Conservation (phyloP, 345 rosid species). For the Arabidopsis arenosa region DNA sequence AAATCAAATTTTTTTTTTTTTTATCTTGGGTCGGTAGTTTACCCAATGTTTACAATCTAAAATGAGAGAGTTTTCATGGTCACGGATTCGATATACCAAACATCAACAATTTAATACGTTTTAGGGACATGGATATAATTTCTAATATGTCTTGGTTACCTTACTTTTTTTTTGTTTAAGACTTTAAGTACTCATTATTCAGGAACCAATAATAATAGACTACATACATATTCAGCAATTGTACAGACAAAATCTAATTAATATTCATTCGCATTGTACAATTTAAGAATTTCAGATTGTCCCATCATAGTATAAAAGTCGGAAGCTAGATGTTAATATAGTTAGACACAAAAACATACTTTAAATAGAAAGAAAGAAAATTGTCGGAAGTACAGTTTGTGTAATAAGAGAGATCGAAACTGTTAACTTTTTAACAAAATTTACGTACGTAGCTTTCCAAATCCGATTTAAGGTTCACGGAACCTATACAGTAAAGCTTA, state of each 20-base stretch:
- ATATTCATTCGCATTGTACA: conserved; percentile 10
- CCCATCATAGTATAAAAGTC: conserved; percentile 35
- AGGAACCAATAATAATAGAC: conserved; percentile 8
- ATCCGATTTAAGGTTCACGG: conserved; percentile 39
- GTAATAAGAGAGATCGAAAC: conserved; percentile 14
- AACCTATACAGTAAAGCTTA: conserved; percentile 14
- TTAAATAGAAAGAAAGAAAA: conserved; percentile 33
- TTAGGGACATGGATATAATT: neutral
- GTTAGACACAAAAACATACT: conserved; percentile 30
- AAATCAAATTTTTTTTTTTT: neutral
- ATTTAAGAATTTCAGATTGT: conserved; percentile 17
- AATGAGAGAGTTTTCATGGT: no score
- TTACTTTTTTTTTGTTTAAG: neutral
- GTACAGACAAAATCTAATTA: neutral
- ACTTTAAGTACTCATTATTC: neutral
- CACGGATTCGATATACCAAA: no score
- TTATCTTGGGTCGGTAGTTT: neutral
- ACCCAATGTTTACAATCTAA: neutral
- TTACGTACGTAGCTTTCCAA: conserved; percentile 13
- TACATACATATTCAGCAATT: conserved; percentile 24
- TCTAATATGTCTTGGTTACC: neutral
- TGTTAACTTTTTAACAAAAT: conserved; percentile 8
- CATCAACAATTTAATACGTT: no score
- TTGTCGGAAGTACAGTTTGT: conserved; percentile 42
- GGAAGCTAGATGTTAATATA: conserved; percentile 13